Evolutionary conservation across 176 grass and related monocot species (phyloP), one percentile per base, ranked within the genome.

Genomic region (Cenchrus americanus): DNA sequence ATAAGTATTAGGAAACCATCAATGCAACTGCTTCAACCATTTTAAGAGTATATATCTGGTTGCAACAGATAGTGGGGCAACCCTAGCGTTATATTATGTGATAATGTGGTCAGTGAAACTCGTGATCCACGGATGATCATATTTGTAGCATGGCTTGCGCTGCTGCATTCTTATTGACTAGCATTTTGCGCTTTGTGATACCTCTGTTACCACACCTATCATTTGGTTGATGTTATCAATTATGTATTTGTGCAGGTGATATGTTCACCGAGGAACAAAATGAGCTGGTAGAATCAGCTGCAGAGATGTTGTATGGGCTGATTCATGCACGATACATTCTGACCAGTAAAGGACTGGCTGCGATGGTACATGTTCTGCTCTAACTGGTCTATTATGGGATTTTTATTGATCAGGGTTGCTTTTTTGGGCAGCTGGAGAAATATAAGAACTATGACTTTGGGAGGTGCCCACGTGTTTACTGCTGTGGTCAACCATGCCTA

Each of bases 281-380:
- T 72, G 91, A 91, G 80, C 79, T 93, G 24, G 86, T 97, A 60
- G 94, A 97, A 92, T 94, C 92, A 92, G 94, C 89, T 81, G 94
- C 94, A 41, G 94, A 97, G 87, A 94, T 97, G 91, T 23, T 97
- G 48, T 97, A 97, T 88, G 94, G 94, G 70, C 77, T 97, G 66
- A 94, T 97, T 86, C 94, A 97, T 88, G 94, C 87, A 7, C 94
- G 94, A 49, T 94, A 94, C 80, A 97, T 97, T 87, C 85, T 92
- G 68, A 97, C 94, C n/a, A 94, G 85, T 74, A 97, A 94, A 92
- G 94, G 94, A 50, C 71, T 97, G 66, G 78, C 89, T 88, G 89
- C 94, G 44, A 94, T 97, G 91, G 94, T 97, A 79, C 69, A 49
- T 71, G 4, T 26, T 89, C 47, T 85, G 43, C 64, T 64, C 43